A percentile compares a stretch with the other conserved stretches of the same genome.
These are phyloP conservation scores for Colletotrichum brevisporum DNA, from an alignment of 2,329 filamentous ascomycete genomes.

Conservation along the genomic window DNA sequence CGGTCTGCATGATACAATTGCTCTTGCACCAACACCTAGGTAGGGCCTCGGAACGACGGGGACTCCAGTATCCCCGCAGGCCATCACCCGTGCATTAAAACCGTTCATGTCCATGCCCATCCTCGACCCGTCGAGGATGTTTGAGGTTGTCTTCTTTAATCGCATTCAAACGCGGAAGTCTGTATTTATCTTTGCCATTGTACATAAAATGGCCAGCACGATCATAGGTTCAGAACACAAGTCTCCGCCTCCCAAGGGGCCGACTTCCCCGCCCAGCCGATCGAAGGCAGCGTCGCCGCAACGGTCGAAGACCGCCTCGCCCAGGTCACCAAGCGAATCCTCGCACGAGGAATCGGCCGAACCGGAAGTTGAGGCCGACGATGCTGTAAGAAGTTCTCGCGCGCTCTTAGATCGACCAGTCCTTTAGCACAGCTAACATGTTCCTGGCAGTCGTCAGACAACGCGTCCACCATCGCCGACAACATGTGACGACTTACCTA, in stretches of 20 bases:
- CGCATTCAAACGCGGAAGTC: no score
- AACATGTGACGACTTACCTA: constrained; percentile 2
- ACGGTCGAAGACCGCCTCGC: not conserved
- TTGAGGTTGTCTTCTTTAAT: no score
- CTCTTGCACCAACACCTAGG: no score
- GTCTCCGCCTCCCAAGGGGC: not conserved
- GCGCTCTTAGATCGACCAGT: no score
- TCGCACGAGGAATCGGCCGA: not conserved
- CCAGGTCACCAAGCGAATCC: not conserved
- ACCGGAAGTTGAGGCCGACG: not conserved
- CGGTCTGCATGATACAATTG: no score
- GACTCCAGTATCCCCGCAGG: no score
- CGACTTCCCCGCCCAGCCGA: not conserved
- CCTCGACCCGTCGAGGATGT: no score
- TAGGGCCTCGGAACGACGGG: no score
- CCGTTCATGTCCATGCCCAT: no score
- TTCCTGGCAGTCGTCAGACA: not conserved
- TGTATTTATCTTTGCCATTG: no score
- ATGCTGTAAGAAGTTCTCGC: not conserved
- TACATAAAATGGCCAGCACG: not conserved
- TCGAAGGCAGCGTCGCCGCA: not conserved
- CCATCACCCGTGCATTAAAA: no score
- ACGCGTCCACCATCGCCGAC: constrained; percentile 4
- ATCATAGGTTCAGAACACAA: no score
- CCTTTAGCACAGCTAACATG: not conserved